These are phyloP conservation scores for Russula abietina DNA, from an alignment of 768 basidiomycete species.

Conservation along the genomic window DNA sequence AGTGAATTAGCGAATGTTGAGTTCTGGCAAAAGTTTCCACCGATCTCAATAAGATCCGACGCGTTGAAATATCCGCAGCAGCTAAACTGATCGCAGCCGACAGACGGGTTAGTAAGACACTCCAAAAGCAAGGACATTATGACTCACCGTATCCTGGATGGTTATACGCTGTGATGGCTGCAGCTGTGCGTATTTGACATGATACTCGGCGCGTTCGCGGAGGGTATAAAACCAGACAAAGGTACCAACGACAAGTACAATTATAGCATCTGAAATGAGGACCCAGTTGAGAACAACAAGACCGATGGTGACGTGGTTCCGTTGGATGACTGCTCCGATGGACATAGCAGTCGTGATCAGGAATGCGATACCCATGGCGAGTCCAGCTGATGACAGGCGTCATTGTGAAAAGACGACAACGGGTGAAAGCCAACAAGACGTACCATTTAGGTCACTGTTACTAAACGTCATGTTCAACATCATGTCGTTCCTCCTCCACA, in stretches of 20 bases:
- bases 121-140: constrained; percentile 20
- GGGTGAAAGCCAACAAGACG: constrained; percentile 25
- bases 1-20: constrained; percentile 32
- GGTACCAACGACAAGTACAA: constrained; percentile 58
- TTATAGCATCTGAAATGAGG: constrained; percentile 58
- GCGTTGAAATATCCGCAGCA: constrained; percentile 79
- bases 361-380: constrained; percentile 59
- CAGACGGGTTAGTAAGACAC: background rate
- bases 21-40: constrained; percentile 54
- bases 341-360: constrained; percentile 66
- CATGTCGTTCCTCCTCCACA: constrained; percentile 64
- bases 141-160: constrained; percentile 65
- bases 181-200: constrained; percentile 46
- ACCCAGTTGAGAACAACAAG: constrained; percentile 74
- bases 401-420: background rate
- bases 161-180: constrained; percentile 42
- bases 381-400: constrained; percentile 47
- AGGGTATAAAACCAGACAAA: constrained; percentile 81
- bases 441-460: constrained; percentile 52
- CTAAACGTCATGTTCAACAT: constrained; percentile 69
- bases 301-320: constrained; percentile 60
- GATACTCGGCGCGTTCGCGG: constrained; percentile 62
- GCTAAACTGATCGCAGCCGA: constrained; percentile 42
- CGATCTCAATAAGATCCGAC: constrained; percentile 50
- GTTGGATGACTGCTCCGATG: constrained; percentile 62